Conservation (phyloP, 2,329 filamentous ascomycete genomes). For the Lasiodiplodia sp. region DNA sequence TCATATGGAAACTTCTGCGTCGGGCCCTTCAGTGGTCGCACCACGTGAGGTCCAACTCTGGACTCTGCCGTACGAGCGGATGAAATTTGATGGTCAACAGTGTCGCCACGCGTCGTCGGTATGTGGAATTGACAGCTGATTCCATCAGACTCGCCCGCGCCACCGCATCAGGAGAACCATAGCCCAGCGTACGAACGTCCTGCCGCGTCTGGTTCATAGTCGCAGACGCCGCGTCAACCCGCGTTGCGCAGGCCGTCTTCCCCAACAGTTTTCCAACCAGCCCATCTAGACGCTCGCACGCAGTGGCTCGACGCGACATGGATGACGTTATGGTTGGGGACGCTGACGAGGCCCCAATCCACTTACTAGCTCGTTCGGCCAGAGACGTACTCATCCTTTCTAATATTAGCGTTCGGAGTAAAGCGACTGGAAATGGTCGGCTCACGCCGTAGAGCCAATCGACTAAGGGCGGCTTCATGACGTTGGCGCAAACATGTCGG, state of each 20-base stretch:
- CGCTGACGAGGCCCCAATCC: slow-evolving; percentile 48
- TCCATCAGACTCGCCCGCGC: slow-evolving; percentile 59
- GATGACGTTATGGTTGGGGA: slow-evolving; percentile 49
- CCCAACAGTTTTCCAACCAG: slow-evolving; percentile 56
- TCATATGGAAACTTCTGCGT: slow-evolving; percentile 37
- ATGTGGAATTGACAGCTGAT: slow-evolving; percentile 60
- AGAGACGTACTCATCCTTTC: background rate
- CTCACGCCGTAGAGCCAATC: slow-evolving; percentile 50
- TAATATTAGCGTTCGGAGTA: slow-evolving; percentile 48
- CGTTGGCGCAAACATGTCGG: slow-evolving; percentile 56
- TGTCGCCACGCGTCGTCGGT: slow-evolving; percentile 53
- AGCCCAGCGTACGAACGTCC: slow-evolving; percentile 55
- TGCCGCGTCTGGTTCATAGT: slow-evolving; percentile 59
- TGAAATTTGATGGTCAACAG: slow-evolving; percentile 54
- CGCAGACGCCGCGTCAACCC: slow-evolving; percentile 48
- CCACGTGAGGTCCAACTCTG: slow-evolving; percentile 37
- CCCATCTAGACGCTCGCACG: slow-evolving; percentile 52
- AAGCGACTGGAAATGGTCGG: slow-evolving; percentile 22
- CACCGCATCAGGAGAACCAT: slow-evolving; percentile 55
- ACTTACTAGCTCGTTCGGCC: slow-evolving; percentile 5
- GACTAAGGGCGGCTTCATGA: slow-evolving; percentile 51
- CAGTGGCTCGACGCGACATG: slow-evolving; percentile 59
- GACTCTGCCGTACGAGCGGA: slow-evolving; percentile 40
- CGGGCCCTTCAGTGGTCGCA: slow-evolving; percentile 37
- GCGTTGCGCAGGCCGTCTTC: slow-evolving; percentile 53